Base-by-base conservation (phyloP, 1,139 yeast species). In the Suhomyces terraborum region DNA sequence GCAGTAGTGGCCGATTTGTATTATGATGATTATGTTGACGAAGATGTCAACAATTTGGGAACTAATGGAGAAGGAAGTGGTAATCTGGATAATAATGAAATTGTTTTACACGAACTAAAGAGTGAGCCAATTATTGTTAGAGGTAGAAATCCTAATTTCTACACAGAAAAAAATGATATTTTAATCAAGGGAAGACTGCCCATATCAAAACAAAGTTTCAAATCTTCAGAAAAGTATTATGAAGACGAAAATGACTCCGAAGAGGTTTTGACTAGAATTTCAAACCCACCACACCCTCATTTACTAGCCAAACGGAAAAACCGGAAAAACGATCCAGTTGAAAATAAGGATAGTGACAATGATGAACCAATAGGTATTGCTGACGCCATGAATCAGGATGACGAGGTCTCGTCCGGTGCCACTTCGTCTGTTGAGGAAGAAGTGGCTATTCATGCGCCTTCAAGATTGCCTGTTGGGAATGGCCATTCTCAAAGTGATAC, bases 101-200 rank as follows among this genome's bases (percentile, higher is more conserved):
- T 69, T 4, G 52, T 54, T 4, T 52, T 69, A 22, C 54, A 58
- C 37, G 75, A 69, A 42, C 46, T 71, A 22, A 55, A 53, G 7
- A 70, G 75, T 53, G 71, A 54, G 13, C 84, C 84, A 1, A 76
- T 81, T 5, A 78, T 80, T 23, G 87, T 81, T 3, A 61, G 88
- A 46, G 88, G 87, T 3, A 61, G 87, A 45, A 82, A 81, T 51
- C 87, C 88, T 3, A 69, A 80, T 20, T 82, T 82, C 51, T 81
- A 81, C 52, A 71, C 75, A 20, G 81, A 79, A 46, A 61, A 82
- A 43, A 75, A 76, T 34, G 83, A 80, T 52, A 59, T 79, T 20
- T 52, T 71, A 40, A 66, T 71, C 43, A 51, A 52, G 38, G 51
- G 56, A 8, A 48, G 60, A 32, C 39, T 48, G 21, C 47, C 49